Conservation (phyloP, 805 yeast genomes). For the Teunomyces aglyptinius region DNA sequence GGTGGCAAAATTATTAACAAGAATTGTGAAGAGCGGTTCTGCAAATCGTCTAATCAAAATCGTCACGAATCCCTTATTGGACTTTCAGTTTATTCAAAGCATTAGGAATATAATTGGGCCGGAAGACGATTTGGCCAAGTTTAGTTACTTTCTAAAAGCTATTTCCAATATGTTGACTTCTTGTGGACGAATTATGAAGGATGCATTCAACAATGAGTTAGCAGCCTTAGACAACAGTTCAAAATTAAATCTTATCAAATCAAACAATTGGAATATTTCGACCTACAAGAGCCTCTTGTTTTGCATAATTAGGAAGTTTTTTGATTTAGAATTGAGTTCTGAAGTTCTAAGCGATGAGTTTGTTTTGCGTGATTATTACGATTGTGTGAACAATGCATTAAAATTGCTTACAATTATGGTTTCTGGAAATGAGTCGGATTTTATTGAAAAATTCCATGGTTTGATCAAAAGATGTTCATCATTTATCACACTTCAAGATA, state of each 20-base stretch:
- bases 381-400: slow-evolving; percentile 39
- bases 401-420: slow-evolving; percentile 43
- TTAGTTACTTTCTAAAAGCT: slow-evolving; percentile 59
- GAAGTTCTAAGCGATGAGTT: slow-evolving; percentile 18
- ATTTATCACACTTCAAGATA: slow-evolving; percentile 13
- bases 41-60: slow-evolving; percentile 61
- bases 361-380: slow-evolving; percentile 18
- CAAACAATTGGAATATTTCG: slow-evolving; percentile 50
- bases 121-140: slow-evolving; percentile 60
- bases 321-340: slow-evolving; percentile 26
- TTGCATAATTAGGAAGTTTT: slow-evolving; percentile 45
- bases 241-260: slow-evolving; percentile 40
- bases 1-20: slow-evolving; percentile 50
- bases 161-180: slow-evolving; percentile 52
- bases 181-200: slow-evolving; percentile 42
- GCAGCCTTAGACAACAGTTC: slow-evolving; percentile 51
- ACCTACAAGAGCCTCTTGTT: slow-evolving; percentile 61
- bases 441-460: slow-evolving; percentile 42
- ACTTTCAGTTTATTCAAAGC: slow-evolving; percentile 34
- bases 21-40: slow-evolving; percentile 49
- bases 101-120: slow-evolving; percentile 24
- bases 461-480: slow-evolving; percentile 37
- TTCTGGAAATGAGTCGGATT: slow-evolving; percentile 58
- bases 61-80: slow-evolving; percentile 51
- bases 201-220: slow-evolving; percentile 55